These are phyloP conservation scores for Paxillus ammoniavirescens DNA, from an alignment of 768 basidiomycete genomes.

Conservation along the genomic window DNA sequence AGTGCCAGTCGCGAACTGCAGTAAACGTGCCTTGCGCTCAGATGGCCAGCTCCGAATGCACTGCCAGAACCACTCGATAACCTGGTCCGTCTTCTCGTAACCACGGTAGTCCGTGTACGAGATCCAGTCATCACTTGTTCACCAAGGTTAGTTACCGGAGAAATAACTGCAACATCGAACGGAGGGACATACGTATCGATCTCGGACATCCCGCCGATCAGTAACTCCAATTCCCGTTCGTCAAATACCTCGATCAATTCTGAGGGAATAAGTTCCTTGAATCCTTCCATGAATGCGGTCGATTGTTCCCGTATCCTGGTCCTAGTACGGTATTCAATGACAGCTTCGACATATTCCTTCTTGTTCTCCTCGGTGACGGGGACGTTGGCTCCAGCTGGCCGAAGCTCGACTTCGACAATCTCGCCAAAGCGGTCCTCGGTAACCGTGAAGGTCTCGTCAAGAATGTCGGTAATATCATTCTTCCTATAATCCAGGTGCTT, in stretches of 20 bases:
- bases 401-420: slow-evolving; percentile 63
- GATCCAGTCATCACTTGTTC: slow-evolving; percentile 79
- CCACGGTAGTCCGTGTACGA: slow-evolving; percentile 93
- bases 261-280: slow-evolving; percentile 79
- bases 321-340: slow-evolving; percentile 83
- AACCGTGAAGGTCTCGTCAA: slow-evolving; percentile 70
- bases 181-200: slow-evolving; percentile 67
- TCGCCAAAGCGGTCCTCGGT: slow-evolving; percentile 79
- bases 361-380: slow-evolving; percentile 75
- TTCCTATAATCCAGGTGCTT: slow-evolving; percentile 41
- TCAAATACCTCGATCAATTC: slow-evolving; percentile 89
- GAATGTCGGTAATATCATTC: slow-evolving; percentile 72
- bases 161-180: not conserved
- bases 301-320: slow-evolving; percentile 83
- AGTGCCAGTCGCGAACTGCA: slow-evolving; percentile 88
- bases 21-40: slow-evolving; percentile 80
- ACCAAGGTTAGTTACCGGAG: not conserved
- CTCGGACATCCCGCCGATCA: slow-evolving; percentile 93
- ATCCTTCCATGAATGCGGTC: slow-evolving; percentile 80
- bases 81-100: slow-evolving; percentile 81
- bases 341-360: slow-evolving; percentile 70
- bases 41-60: slow-evolving; percentile 87
- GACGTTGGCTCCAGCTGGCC: slow-evolving; percentile 56
- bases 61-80: slow-evolving; percentile 97
- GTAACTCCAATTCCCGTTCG: slow-evolving; percentile 82